phyloP scores from a whole-genome alignment of 2,329 filamentous ascomycete species.

The Geosmithia putterillii region DNA sequence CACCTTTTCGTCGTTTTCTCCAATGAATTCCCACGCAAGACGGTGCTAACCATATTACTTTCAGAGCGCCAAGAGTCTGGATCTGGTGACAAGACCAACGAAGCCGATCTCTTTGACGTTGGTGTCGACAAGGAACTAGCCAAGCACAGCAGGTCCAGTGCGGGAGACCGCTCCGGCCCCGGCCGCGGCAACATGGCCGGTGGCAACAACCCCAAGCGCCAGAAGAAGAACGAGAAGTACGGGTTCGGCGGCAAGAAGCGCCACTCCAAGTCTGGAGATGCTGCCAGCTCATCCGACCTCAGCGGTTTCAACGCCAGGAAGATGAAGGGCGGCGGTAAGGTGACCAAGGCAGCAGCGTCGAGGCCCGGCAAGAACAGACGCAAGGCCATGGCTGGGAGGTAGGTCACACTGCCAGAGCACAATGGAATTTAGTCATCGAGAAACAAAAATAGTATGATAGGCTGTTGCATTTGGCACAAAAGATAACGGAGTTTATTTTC shows the following conservation, averaged over 20 bases:
- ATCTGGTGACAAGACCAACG: slow-evolving; percentile 52
- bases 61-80: slow-evolving; percentile 70
- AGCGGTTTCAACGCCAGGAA: slow-evolving; percentile 66
- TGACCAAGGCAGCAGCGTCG: slow-evolving; percentile 18
- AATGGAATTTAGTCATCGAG: too few relatives aligned
- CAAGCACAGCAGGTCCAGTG: slow-evolving; percentile 10
- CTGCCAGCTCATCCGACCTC: slow-evolving; percentile 68
- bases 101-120: slow-evolving; percentile 85
- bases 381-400: slow-evolving; percentile 20
- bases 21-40: slow-evolving; percentile 8
- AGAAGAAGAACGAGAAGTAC: slow-evolving; percentile 91
- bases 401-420: not conserved
- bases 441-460: too few relatives aligned
- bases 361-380: slow-evolving; percentile 39
- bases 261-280: slow-evolving; percentile 82
- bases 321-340: slow-evolving; percentile 56
- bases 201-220: slow-evolving; percentile 55
- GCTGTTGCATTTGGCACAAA: too few relatives aligned
- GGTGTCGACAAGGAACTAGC: slow-evolving; percentile 59
- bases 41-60: too few relatives aligned
- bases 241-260: slow-evolving; percentile 96
- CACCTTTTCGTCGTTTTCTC: not conserved
- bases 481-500: too few relatives aligned
- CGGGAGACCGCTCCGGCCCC: slow-evolving; percentile 18
- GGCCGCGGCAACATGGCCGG: slow-evolving; percentile 18